A percentile compares a stretch with the other conserved stretches of the same genome.
Conservation (phyloP, 2,329 filamentous ascomycete species). For the Penicillium griseofulvum region DNA sequence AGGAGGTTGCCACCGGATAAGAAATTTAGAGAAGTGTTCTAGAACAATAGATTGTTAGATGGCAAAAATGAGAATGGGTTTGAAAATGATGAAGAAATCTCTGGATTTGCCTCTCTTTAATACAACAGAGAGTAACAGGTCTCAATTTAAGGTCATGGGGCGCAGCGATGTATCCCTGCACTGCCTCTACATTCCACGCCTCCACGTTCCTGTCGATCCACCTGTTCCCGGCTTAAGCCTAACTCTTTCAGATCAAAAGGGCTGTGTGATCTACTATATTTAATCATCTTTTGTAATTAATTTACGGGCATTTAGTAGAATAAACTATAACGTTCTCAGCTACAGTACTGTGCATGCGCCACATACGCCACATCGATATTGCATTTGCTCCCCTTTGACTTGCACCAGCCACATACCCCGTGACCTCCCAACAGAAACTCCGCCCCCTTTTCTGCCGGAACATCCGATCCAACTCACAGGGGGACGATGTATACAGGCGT, state of each 20-base stretch:
- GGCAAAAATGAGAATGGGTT: neutral
- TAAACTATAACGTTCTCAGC: conserved; percentile 2
- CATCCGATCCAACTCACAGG: neutral
- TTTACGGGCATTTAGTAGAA: neutral
- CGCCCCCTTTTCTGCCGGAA: conserved; percentile 1
- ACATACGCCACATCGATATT: conserved; percentile 1
- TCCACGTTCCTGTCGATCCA: conserved; percentile 14
- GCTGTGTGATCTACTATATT: neutral
- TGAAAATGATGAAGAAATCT: neutral
- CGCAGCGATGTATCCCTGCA: conserved; percentile 7
- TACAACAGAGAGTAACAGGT: neutral
- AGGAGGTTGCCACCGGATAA: conserved; percentile 22
- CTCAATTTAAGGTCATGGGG: neutral
- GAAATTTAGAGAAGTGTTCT: neutral
- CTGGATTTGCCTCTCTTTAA: conserved; percentile 1
- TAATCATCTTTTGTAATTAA: neutral
- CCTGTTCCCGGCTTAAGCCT: neutral
- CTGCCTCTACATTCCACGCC: conserved; percentile 7
- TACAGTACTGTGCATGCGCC: neutral
- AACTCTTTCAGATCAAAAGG: neutral
- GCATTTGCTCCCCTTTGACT: too few species aligned
- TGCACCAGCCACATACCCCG: conserved; percentile 4
- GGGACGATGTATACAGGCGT: neutral
- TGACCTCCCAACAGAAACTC: conserved; percentile 1
- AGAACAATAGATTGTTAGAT: neutral